Percentiles rank a stretch among this genome's conserved stretches.
Evolutionary conservation across 495 filamentous ascomycete genomes (phyloP).

Genomic region (Aspergillus ostianus): DNA sequence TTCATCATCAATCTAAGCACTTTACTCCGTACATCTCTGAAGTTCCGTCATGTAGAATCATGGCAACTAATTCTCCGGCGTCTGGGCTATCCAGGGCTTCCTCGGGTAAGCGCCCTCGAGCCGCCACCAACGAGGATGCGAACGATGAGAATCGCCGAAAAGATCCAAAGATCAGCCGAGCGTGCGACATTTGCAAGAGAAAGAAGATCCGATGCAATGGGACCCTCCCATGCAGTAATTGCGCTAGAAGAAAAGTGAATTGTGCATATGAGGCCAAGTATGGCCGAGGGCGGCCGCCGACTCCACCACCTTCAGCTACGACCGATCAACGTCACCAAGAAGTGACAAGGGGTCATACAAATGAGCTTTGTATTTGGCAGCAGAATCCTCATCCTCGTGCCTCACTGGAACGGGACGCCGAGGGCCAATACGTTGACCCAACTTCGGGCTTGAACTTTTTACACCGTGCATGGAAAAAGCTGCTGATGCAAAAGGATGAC

Average conservation of each 20-base stretch:
- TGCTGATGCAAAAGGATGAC: conserved; percentile 11
- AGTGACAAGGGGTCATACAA: neutral
- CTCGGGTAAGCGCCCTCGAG: too few species aligned
- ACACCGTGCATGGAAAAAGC: conserved; percentile 24
- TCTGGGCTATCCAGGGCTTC: too few species aligned
- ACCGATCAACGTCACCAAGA: neutral
- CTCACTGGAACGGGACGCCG: conserved; percentile 18
- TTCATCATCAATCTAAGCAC: too few species aligned
- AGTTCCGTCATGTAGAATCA: too few species aligned
- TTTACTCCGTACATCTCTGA: too few species aligned
- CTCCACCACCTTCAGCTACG: conserved; percentile 11
- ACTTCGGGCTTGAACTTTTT: conserved; percentile 23
- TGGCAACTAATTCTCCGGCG: too few species aligned
- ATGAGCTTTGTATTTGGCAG: neutral
- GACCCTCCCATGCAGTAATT: conserved; percentile 16
- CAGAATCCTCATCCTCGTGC: neutral
- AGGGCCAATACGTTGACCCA: conserved; percentile 25
- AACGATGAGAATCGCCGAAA: neutral
- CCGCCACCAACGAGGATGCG: too few species aligned
- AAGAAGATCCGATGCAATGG: conserved; percentile 23
- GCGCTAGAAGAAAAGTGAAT: conserved; percentile 8
- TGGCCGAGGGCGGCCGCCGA: conserved; percentile 20
- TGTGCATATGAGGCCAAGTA: conserved; percentile 21
- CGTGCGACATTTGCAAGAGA: conserved; percentile 4
- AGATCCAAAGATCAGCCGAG: conserved; percentile 2